These are phyloP conservation scores for Phialemoniopsis sp. DNA, from an alignment of 2,329 filamentous ascomycete species.

Conservation along the genomic window DNA sequence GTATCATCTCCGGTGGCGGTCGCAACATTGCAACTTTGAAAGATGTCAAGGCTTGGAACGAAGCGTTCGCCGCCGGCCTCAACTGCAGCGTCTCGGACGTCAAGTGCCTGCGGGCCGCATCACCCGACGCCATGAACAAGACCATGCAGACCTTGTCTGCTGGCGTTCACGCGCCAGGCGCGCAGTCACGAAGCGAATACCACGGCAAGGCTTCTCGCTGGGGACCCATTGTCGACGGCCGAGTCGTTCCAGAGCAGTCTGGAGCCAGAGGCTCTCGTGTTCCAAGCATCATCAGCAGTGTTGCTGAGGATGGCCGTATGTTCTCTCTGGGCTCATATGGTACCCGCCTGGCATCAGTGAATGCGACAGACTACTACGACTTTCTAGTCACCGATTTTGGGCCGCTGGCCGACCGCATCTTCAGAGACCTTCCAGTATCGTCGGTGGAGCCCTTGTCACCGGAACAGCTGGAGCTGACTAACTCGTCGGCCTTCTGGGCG, in stretches of 20 bases:
- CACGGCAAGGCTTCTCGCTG: constrained; percentile 3
- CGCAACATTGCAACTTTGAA: constrained; percentile 12
- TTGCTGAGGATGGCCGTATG: constrained; percentile 15
- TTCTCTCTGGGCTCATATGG: constrained; percentile 15
- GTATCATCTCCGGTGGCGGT: constrained; percentile 18
- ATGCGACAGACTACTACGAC: constrained; percentile 14
- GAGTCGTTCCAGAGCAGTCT: constrained; percentile 16
- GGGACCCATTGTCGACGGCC: constrained; percentile 17
- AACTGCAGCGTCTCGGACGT: constrained; percentile 17
- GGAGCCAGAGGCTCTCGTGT: constrained; percentile 16
- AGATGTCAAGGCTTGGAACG: constrained; percentile 10
- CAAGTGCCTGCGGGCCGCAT: constrained; percentile 1
- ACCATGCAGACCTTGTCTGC: background rate
- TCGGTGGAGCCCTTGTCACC: no score
- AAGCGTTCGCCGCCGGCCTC: constrained; percentile 11
- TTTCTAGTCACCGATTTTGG: constrained; percentile 20
- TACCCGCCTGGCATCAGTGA: constrained; percentile 7
- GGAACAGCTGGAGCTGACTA: no score
- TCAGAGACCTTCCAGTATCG: no score
- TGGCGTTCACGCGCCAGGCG: background rate
- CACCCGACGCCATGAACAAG: background rate
- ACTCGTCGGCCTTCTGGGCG: no score
- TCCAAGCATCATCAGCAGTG: constrained; percentile 19
- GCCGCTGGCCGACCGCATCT: constrained; percentile 12
- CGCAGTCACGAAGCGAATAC: background rate